phyloP scores from a whole-genome alignment of 2,329 filamentous ascomycete genomes.

The Pseudogymnoascus sp. region DNA sequence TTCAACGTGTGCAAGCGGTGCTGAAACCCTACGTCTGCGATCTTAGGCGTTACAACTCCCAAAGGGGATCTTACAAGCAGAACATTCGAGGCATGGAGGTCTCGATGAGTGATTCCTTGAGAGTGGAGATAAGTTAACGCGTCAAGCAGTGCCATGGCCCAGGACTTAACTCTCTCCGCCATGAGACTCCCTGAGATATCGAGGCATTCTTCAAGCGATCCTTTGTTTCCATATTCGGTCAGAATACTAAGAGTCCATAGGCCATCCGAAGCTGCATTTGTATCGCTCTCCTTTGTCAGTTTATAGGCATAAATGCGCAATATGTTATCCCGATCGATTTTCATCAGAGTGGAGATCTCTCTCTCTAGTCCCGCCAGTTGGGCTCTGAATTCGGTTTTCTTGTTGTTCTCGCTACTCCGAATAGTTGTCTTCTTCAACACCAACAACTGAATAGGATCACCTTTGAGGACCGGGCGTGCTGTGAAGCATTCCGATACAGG shows the following conservation, averaged over 20 bases:
- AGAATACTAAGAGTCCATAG: slow-evolving; percentile 71
- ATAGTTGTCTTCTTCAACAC: slow-evolving; percentile 67
- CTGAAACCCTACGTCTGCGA: slow-evolving; percentile 69
- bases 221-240: slow-evolving; percentile 71
- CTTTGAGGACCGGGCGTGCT: slow-evolving; percentile 60
- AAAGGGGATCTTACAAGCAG: slow-evolving; percentile 65
- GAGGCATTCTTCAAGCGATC: slow-evolving; percentile 74
- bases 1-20: slow-evolving; percentile 58
- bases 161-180: slow-evolving; percentile 71
- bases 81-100: slow-evolving; percentile 74
- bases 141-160: slow-evolving; percentile 88
- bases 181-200: slow-evolving; percentile 70
- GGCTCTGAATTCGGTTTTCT: slow-evolving; percentile 62
- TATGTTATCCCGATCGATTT: slow-evolving; percentile 68
- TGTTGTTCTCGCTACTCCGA: slow-evolving; percentile 45
- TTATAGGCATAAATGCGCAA: slow-evolving; percentile 78
- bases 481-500: slow-evolving; percentile 63
- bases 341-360: slow-evolving; percentile 68
- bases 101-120: slow-evolving; percentile 75
- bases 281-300: slow-evolving; percentile 63
- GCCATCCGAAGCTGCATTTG: slow-evolving; percentile 31
- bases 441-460: slow-evolving; percentile 51
- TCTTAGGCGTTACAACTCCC: slow-evolving; percentile 64
- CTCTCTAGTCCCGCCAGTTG: slow-evolving; percentile 71
- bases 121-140: slow-evolving; percentile 82